Conservation (phyloP, 257 asterid species). For the Dorcoceras hygrometricum region DNA sequence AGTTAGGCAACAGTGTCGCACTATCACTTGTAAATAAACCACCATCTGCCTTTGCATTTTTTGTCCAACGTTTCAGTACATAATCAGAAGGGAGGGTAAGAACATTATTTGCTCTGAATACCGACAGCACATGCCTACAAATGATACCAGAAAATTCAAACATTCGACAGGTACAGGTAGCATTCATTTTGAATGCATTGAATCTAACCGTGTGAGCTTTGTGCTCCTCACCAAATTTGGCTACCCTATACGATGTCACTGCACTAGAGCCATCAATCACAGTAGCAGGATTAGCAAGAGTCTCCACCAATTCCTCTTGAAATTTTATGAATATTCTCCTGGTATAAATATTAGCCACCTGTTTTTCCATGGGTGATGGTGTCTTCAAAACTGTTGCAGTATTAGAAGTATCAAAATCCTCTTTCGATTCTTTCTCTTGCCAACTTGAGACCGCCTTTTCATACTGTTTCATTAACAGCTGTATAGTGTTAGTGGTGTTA, state of each 20-base stretch:
- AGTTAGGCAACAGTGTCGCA: slow-evolving; percentile 33
- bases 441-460: slow-evolving; percentile 56
- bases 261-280: slow-evolving; percentile 53
- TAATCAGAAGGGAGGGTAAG: slow-evolving; percentile 68
- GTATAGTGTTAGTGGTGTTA: slow-evolving; percentile 42
- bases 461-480: slow-evolving; percentile 49
- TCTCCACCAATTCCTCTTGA: slow-evolving; percentile 80
- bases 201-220: slow-evolving; percentile 61
- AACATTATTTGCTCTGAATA: slow-evolving; percentile 72
- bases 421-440: slow-evolving; percentile 70
- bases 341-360: slow-evolving; percentile 75
- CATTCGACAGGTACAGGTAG: slow-evolving; percentile 74
- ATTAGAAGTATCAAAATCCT: slow-evolving; percentile 58
- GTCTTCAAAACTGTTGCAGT: slow-evolving; percentile 59
- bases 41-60: slow-evolving; percentile 55
- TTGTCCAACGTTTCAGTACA: slow-evolving; percentile 86
- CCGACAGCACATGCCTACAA: slow-evolving; percentile 80
- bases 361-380: slow-evolving; percentile 93
- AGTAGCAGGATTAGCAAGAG: slow-evolving; percentile 78
- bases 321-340: slow-evolving; percentile 71
- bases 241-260: slow-evolving; percentile 49
- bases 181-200: slow-evolving; percentile 55
- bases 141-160: slow-evolving; percentile 76
- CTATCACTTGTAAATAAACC: slow-evolving; percentile 34
- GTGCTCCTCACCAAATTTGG: slow-evolving; percentile 84